phyloP scores from a whole-genome alignment of 306 rosid species.

The Lathyrus tuberosus region DNA sequence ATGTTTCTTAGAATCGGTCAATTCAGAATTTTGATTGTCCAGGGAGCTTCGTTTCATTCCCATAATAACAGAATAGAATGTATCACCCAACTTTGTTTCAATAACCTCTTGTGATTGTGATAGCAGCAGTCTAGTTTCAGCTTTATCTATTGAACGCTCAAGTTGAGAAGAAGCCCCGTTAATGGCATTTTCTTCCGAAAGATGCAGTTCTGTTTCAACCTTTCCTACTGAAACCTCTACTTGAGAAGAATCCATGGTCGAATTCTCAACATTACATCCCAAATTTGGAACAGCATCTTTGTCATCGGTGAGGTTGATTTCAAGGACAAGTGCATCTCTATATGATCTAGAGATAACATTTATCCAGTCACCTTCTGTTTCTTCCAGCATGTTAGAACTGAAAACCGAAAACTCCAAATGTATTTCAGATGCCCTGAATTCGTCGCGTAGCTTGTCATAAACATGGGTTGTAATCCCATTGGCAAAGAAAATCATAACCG shows the following conservation, averaged over 20 bases:
- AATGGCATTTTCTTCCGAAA: constrained; percentile 23
- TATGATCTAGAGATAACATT: constrained; percentile 60
- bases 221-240: constrained; percentile 40
- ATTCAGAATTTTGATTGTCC: constrained; percentile 32
- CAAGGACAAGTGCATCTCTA: constrained; percentile 58
- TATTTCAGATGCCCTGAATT: constrained; percentile 62
- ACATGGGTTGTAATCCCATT: constrained; percentile 55
- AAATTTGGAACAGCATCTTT: constrained; percentile 33
- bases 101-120: constrained; percentile 29
- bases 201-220: constrained; percentile 32
- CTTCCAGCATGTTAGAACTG: constrained; percentile 54
- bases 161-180: constrained; percentile 2
- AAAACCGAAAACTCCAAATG: constrained; percentile 55
- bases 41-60: constrained; percentile 48
- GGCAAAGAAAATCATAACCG: constrained; percentile 78
- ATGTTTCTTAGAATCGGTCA: constrained; percentile 15
- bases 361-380: constrained; percentile 68
- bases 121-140: constrained; percentile 33
- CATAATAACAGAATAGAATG: constrained; percentile 51
- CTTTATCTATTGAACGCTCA: constrained; percentile 38
- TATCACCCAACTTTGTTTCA: constrained; percentile 41
- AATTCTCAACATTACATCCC: constrained; percentile 34
- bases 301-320: constrained; percentile 50
- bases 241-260: constrained; percentile 36
- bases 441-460: constrained; percentile 49